A percentile compares a stretch with the other conserved stretches of the same genome.
These are phyloP conservation scores for Zymoseptoria passerinii DNA, from an alignment of 2,329 filamentous ascomycete species.

Conservation along the genomic window DNA sequence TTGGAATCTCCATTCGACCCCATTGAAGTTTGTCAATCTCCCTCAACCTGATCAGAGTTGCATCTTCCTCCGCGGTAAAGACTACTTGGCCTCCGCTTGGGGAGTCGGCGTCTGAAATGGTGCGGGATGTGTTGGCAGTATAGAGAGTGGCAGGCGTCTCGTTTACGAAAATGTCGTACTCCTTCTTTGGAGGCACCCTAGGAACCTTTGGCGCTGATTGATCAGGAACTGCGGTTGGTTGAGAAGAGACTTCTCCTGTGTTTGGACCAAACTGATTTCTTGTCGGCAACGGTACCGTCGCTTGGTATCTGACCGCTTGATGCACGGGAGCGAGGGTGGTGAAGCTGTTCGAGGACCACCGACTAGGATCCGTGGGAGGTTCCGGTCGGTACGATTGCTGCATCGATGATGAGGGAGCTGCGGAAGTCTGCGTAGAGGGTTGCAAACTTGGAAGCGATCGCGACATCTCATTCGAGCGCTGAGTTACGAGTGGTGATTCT, in stretches of 20 bases:
- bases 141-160: slow-evolving; percentile 5
- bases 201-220: not conserved
- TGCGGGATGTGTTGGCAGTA: slow-evolving; percentile 15
- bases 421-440: not conserved
- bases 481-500: not conserved
- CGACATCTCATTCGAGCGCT: not conserved
- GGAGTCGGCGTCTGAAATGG: not conserved
- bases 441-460: not conserved
- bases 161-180: not conserved
- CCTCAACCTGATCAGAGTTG: slow-evolving; percentile 33
- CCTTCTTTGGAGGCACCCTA: not conserved
- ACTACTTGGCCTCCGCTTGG: not conserved
- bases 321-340: not conserved
- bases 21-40: slow-evolving; percentile 32
- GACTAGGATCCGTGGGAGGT: not conserved
- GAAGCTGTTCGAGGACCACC: not conserved
- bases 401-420: not conserved
- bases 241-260: not conserved
- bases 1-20: slow-evolving; percentile 29
- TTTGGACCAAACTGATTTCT: not conserved
- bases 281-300: not conserved
- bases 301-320: not conserved
- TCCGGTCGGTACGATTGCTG: not conserved
- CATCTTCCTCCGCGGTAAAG: slow-evolving; percentile 15
- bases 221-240: not conserved